Conservation (phyloP, 73 alveolate species). For the Urostyla sp. region DNA sequence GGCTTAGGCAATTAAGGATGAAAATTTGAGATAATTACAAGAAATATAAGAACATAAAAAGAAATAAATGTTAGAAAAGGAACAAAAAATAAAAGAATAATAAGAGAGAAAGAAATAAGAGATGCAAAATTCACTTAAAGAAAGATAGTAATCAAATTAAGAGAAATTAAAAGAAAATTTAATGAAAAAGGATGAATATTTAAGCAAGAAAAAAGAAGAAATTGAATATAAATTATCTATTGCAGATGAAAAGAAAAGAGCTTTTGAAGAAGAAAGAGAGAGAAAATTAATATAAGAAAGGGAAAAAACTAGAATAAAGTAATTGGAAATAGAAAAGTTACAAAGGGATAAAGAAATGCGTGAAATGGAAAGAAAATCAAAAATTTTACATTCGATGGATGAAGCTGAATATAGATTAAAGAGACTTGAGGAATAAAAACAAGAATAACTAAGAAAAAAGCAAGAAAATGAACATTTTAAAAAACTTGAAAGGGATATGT, state of each 20-base stretch:
- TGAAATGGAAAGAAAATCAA: constrained; percentile 18
- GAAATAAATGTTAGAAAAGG: not conserved
- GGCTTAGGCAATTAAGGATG: not conserved
- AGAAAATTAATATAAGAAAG: constrained; percentile 19
- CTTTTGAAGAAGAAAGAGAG: constrained; percentile 28
- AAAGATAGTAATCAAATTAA: not conserved
- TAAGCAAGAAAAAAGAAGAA: not conserved
- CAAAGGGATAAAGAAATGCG: not conserved
- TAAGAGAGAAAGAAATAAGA: constrained; percentile 18
- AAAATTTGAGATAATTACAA: not conserved
- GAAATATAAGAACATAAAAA: not conserved
- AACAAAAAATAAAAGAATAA: not conserved
- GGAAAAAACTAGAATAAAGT: constrained; percentile 23
- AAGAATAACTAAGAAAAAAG: constrained; percentile 12
- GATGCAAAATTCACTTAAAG: not conserved
- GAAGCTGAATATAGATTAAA: constrained; percentile 32
- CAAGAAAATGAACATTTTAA: constrained; percentile 23
- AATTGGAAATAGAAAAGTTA: constrained; percentile 9
- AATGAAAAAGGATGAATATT: constrained; percentile 16
- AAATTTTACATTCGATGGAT: constrained; percentile 24
- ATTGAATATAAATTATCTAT: constrained; percentile 1
- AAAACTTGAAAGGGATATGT: constrained; percentile 8
- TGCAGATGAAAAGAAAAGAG: not conserved
- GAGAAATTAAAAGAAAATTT: constrained; percentile 8
- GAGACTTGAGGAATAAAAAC: constrained; percentile 12